phyloP scores from a whole-genome alignment of 2,329 filamentous ascomycete species.

The Penicillium sp. region DNA sequence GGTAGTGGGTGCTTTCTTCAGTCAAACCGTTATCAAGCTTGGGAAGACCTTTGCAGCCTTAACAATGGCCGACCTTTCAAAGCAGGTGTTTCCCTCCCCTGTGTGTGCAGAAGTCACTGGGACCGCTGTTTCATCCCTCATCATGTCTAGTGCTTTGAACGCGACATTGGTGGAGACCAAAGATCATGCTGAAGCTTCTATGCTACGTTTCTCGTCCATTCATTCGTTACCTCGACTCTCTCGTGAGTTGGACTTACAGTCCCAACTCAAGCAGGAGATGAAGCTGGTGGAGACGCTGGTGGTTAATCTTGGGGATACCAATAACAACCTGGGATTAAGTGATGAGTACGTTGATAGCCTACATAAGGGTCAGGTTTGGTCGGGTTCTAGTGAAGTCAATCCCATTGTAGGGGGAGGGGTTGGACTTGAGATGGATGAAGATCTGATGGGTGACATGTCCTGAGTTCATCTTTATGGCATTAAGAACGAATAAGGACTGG shows the following conservation, averaged over 20 bases:
- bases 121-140: constrained; percentile 45
- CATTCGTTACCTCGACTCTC: constrained; percentile 34
- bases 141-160: constrained; percentile 51
- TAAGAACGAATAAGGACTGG: not conserved
- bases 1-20: constrained; percentile 69
- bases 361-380: constrained; percentile 48
- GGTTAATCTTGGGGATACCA: constrained; percentile 54
- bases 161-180: constrained; percentile 51
- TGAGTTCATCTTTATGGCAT: constrained; percentile 8
- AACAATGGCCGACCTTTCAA: constrained; percentile 51
- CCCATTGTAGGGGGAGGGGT: constrained; percentile 10
- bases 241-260: constrained; percentile 38
- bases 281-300: constrained; percentile 52
- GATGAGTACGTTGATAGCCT: constrained; percentile 59
- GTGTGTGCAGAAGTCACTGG: constrained; percentile 31
- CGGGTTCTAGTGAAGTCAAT: constrained; percentile 21
- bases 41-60: constrained; percentile 69
- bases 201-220: constrained; percentile 54
- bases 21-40: constrained; percentile 72
- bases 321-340: constrained; percentile 56
- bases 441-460: constrained; percentile 41
- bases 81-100: constrained; percentile 33
- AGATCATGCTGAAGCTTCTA: constrained; percentile 41
- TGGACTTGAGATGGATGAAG: constrained; percentile 38
- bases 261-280: constrained; percentile 52